A percentile compares a stretch with the other conserved stretches of the same genome.
Conservation (phyloP, 78 protist genomes). For the Dictyostelium firmibasis region DNA sequence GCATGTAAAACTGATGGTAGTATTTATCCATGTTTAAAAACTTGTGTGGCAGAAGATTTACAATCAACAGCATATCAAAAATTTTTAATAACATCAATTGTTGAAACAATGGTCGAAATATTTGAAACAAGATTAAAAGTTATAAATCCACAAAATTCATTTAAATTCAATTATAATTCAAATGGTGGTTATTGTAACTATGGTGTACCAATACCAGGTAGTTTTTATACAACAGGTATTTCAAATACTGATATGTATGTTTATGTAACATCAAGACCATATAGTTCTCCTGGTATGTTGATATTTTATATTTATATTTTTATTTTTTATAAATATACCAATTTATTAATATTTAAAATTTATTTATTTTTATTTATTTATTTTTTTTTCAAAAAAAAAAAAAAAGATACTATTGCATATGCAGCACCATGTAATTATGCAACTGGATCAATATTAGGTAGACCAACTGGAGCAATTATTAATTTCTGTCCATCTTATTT, state of each 20-base stretch:
- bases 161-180: background rate
- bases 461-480: slow-evolving; percentile 26
- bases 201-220: slow-evolving; percentile 34
- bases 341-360: too few relatives aligned
- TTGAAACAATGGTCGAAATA: background rate
- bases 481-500: slow-evolving; percentile 18
- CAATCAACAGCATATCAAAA: background rate
- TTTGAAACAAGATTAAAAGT: background rate
- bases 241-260: slow-evolving; percentile 27
- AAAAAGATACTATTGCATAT: slow-evolving; percentile 30
- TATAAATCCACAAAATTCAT: background rate
- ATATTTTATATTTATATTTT: too few relatives aligned
- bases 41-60: background rate
- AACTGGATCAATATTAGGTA: background rate
- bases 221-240: background rate
- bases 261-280: slow-evolving; percentile 75
- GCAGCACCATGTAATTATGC: slow-evolving; percentile 32
- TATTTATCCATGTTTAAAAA: background rate
- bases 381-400: too few relatives aligned
- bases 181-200: slow-evolving; percentile 13
- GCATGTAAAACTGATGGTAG: background rate
- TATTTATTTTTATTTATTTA: too few relatives aligned
- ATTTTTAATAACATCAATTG: background rate
- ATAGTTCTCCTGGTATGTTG: background rate
- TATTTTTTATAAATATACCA: too few relatives aligned